Percentiles rank a stretch among this genome's conserved stretches.
phyloP scores from a whole-genome alignment of 139 green algal genomes.

The Auxenochlorella pyrenoidosa region DNA sequence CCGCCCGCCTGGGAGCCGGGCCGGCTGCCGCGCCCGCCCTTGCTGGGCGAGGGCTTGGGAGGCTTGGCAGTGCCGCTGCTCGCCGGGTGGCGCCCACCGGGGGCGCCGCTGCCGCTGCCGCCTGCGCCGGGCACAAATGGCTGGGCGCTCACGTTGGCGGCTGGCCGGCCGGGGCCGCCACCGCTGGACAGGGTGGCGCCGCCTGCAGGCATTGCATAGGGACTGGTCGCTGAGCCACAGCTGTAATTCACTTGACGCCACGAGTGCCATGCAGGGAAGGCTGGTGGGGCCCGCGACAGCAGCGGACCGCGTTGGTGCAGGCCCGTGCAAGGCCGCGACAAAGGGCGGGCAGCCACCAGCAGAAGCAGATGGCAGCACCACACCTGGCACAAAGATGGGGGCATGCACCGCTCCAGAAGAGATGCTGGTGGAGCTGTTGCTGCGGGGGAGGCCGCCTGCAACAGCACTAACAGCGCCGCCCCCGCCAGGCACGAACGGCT shows the following conservation, averaged over 20 bases:
- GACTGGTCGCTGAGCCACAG: no score
- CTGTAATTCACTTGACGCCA: no score
- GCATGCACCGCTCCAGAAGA: slow-evolving; percentile 21
- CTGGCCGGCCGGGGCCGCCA: neutral
- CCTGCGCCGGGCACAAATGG: slow-evolving; percentile 13
- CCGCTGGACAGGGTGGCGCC: neutral
- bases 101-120: neutral
- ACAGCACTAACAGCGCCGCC: neutral
- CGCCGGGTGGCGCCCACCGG: neutral
- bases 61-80: neutral
- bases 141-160: neutral
- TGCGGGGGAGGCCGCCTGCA: neutral
- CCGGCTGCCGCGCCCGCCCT: neutral
- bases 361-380: neutral
- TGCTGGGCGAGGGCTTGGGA: neutral
- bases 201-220: neutral
- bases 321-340: no score
- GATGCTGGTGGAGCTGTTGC: neutral
- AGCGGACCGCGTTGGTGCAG: no score
- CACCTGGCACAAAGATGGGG: slow-evolving; percentile 8
- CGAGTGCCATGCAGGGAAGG: no score
- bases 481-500: slow-evolving; percentile 41
- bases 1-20: neutral
- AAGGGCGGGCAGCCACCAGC: neutral
- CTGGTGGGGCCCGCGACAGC: no score